phyloP scores from a whole-genome alignment of 2,329 filamentous ascomycete genomes.

The Aspergillus pseudoviridinutans region DNA sequence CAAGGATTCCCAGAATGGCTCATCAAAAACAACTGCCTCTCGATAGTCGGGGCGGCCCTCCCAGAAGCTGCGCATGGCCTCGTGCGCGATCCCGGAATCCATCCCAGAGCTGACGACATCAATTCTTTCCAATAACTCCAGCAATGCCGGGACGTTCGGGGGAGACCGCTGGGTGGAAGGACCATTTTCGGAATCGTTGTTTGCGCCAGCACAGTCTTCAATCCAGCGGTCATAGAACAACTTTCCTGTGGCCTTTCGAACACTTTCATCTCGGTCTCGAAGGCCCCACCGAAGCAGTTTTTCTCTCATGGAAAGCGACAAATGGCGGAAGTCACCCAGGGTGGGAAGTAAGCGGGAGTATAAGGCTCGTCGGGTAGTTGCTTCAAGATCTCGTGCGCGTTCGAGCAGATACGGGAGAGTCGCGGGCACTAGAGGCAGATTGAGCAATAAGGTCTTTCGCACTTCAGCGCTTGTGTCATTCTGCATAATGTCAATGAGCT shows the following conservation, averaged over 20 bases:
- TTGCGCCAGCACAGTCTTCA: constrained; percentile 78
- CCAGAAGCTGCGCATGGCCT: constrained; percentile 97
- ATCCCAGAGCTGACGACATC: constrained; percentile 87
- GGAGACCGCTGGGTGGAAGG: constrained; percentile 48
- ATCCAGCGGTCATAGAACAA: constrained; percentile 97
- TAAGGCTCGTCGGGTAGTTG: constrained; percentile 75
- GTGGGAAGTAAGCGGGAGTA: constrained; percentile 84
- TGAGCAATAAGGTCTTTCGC: constrained; percentile 78
- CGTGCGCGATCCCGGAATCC: constrained; percentile 83
- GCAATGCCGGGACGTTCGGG: constrained; percentile 74
- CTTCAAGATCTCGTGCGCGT: constrained; percentile 82
- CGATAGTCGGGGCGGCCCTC: constrained; percentile 68
- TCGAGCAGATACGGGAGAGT: constrained; percentile 87
- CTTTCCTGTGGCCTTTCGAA: constrained; percentile 83
- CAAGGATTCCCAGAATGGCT: constrained; percentile 44
- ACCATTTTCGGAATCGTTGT: constrained; percentile 55
- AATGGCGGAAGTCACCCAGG: constrained; percentile 87
- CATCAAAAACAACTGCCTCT: constrained; percentile 43
- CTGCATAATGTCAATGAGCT: constrained; percentile 81
- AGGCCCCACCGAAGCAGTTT: constrained; percentile 94
- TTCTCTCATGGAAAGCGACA: constrained; percentile 90
- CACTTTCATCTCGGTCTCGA: constrained; percentile 87
- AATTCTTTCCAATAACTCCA: constrained; percentile 89
- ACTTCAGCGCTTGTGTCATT: constrained; percentile 95
- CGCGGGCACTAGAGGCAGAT: constrained; percentile 77